Evolutionary conservation across 352 stramenopile genomes (phyloP), one percentile per base, ranked within the genome.

Genomic region (Pythium monospermum): DNA sequence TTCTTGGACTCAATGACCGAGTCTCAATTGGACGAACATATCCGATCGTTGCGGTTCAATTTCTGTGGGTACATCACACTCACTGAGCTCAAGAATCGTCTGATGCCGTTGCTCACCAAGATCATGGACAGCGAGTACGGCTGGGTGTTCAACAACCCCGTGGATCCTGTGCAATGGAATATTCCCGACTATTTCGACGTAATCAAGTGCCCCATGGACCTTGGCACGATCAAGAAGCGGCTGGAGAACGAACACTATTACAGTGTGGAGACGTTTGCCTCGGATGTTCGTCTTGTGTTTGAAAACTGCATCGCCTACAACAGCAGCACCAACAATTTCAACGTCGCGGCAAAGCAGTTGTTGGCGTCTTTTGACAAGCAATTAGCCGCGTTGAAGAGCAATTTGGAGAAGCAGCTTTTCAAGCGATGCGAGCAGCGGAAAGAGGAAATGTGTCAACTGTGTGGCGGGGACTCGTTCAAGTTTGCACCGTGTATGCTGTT

Each of bases 151-250:
- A 92, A 94, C 44, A 84, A 87, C 42, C 96, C 95, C 6, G 96
- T 99, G 16, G 96, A 99, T 73, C 90, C 97, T 6, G 86, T 97
- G 47, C 79, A 91, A 48, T 86, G 95, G 65, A 85, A 93, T 42
- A 95, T 98, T 47, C 89, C 89, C 2, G 84, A 96, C 57, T 96
- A 96, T 51, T 90, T 93, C 47, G 77, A 95, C 30, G 87, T 96
- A 25, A 90, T 99, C 65, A 98, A 98, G 61, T 93, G 91, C 42
- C 96, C 97, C 1, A 99, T 99, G 96, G 97, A 99, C 71, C 77
- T 99, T 18, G 94, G 95, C 18, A 98, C 95, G n/a, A 98, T 99
- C 61, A 96, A 96, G 64, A 98, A 98, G 66, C 77, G 89, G 1
- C 60, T 99, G 25, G 95, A 98, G 55, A 96, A 88, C 62, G 87